phyloP scores from a whole-genome alignment of 75 land plant species.

The Cunninghamia lanceolata region DNA sequence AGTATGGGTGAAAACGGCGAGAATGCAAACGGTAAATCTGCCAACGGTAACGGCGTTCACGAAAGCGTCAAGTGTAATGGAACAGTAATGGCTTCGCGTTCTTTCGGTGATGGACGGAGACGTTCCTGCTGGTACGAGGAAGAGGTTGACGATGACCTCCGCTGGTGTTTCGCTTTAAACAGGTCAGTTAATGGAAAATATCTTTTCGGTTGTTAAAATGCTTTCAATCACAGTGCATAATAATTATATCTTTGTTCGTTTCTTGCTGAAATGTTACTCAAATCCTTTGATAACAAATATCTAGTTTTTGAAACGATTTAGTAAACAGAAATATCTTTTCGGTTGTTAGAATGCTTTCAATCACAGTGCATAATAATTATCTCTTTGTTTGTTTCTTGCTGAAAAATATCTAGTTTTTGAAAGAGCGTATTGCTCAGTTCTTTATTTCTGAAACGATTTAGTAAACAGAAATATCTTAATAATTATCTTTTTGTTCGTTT shows the following conservation, averaged over 20 bases:
- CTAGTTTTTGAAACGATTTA: no score
- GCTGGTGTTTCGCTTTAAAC: slow-evolving; percentile 55
- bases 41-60: slow-evolving; percentile 3
- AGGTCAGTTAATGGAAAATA: slow-evolving; percentile 17
- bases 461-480: background rate
- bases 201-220: background rate
- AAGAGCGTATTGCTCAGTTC: no score
- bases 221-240: background rate
- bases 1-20: slow-evolving; percentile 5
- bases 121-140: slow-evolving; percentile 66
- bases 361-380: background rate
- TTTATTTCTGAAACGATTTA: background rate
- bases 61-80: background rate
- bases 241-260: background rate
- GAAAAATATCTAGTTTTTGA: background rate
- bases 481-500: background rate
- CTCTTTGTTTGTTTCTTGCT: background rate
- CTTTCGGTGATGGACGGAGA: slow-evolving; percentile 17
- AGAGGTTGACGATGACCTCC: slow-evolving; percentile 55
- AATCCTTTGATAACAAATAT: background rate
- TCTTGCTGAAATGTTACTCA: background rate
- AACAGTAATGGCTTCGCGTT: background rate
- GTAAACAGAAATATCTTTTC: no score
- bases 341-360: background rate
- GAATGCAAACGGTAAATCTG: background rate